phyloP scores from a whole-genome alignment of 371 early-diverging fungal genomes.

The Mucor lusitanicus region DNA sequence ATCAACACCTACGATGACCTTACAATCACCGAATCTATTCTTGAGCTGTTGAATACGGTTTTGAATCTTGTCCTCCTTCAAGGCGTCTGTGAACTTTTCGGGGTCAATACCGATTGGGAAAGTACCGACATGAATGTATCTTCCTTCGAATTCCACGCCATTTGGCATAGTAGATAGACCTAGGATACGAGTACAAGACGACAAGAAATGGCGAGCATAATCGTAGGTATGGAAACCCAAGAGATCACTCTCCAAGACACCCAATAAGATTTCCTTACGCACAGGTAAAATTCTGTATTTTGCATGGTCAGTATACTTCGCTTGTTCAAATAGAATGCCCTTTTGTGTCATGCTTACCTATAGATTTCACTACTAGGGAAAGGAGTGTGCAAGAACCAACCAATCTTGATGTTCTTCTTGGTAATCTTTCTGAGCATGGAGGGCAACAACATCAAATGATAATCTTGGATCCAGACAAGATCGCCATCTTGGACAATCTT shows the following conservation, averaged over 20 bases:
- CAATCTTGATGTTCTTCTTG: constrained; percentile 89
- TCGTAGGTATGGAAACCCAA: constrained; percentile 98
- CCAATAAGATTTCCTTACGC: constrained; percentile 89
- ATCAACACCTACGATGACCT: constrained; percentile 98
- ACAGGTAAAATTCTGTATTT: constrained; percentile 58
- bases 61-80: constrained; percentile 70
- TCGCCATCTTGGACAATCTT: constrained; percentile 88
- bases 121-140: constrained; percentile 91
- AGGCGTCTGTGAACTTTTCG: constrained; percentile 83
- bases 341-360: constrained; percentile 43
- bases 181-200: constrained; percentile 94
- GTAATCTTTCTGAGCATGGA: constrained; percentile 66
- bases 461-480: constrained; percentile 99
- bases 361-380: constrained; percentile 97
- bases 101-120: constrained; percentile 99
- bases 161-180: constrained; percentile 91
- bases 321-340: background rate
- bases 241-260: constrained; percentile 91
- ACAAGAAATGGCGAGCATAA: constrained; percentile 98
- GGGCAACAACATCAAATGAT: constrained; percentile 98
- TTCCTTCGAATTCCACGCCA: constrained; percentile 88
- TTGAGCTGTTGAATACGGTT: constrained; percentile 78
- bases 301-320: background rate
- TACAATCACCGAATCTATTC: constrained; percentile 85
- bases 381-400: constrained; percentile 99